Evolutionary conservation across 2,329 filamentous ascomycete genomes (phyloP).

Genomic region (Chaetomiaceae sp.): DNA sequence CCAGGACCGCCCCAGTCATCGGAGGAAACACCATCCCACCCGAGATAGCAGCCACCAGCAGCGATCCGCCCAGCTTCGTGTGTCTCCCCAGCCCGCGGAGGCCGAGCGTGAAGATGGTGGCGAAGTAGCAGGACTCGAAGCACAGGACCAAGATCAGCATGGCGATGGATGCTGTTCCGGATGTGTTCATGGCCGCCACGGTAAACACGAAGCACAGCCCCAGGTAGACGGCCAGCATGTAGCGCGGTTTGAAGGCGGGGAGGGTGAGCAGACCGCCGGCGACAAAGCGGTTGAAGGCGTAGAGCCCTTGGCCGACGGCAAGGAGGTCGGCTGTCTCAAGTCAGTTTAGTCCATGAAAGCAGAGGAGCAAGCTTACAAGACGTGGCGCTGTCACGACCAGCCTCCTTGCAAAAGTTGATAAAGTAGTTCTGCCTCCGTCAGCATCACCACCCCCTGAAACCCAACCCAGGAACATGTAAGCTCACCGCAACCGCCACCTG

Average conservation of each 20-base stretch:
- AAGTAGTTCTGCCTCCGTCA: slow-evolving; percentile 41
- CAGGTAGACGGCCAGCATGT: slow-evolving; percentile 51
- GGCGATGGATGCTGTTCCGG: neutral
- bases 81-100: slow-evolving; percentile 54
- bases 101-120: slow-evolving; percentile 55
- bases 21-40: slow-evolving; percentile 55
- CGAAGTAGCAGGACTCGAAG: slow-evolving; percentile 38
- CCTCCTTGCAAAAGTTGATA: slow-evolving; percentile 44
- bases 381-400: slow-evolving; percentile 23
- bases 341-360: neutral
- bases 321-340: slow-evolving; percentile 46
- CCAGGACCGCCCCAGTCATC: slow-evolving; percentile 41
- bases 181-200: slow-evolving; percentile 28
- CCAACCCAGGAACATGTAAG: no score
- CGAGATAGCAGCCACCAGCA: slow-evolving; percentile 51
- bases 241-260: slow-evolving; percentile 46
- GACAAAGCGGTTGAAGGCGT: slow-evolving; percentile 55
- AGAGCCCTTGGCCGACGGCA: slow-evolving; percentile 55
- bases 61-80: slow-evolving; percentile 50
- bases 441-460: neutral
- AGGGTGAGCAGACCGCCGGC: slow-evolving; percentile 53
- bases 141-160: neutral
- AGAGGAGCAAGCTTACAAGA: slow-evolving; percentile 21
- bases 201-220: slow-evolving; percentile 51
- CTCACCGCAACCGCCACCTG: neutral